These are phyloP conservation scores for Colletotrichum paranaense DNA, from an alignment of 2,329 filamentous ascomycete genomes.

Conservation along the genomic window DNA sequence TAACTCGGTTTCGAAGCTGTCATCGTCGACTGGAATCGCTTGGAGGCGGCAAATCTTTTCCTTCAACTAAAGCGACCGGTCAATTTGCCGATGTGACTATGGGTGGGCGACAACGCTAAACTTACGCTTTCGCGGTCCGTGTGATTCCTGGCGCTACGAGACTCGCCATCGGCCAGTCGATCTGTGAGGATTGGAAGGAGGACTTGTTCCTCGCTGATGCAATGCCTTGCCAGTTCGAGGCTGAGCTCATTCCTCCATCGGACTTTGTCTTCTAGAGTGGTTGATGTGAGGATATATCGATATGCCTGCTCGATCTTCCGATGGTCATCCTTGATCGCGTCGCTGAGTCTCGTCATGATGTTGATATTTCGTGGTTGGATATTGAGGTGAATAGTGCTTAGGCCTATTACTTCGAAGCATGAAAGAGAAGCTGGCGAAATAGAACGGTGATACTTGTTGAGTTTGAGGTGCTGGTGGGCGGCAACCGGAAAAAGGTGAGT, in stretches of 20 bases:
- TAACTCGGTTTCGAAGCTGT: slow-evolving; percentile 16
- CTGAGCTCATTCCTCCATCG: slow-evolving; percentile 27
- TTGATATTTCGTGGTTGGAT: not conserved
- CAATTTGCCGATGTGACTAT: not conserved
- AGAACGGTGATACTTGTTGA: too few species aligned
- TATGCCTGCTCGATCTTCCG: slow-evolving; percentile 29
- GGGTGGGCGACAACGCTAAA: rapidly evolving
- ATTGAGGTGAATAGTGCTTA: not conserved
- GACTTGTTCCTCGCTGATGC: slow-evolving; percentile 27
- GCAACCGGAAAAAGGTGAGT: not conserved
- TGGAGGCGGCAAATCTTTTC: slow-evolving; percentile 24
- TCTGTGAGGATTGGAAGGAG: slow-evolving; percentile 19
- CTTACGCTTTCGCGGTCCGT: slow-evolving; percentile 19
- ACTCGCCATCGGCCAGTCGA: slow-evolving; percentile 15
- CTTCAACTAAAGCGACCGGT: slow-evolving; percentile 7
- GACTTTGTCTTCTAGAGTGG: slow-evolving; percentile 8
- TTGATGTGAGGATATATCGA: slow-evolving; percentile 22
- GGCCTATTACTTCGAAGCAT: not conserved
- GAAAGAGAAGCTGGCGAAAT: not conserved
- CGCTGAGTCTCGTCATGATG: slow-evolving; percentile 25
- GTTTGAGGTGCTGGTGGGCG: too few species aligned
- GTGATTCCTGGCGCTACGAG: slow-evolving; percentile 16
- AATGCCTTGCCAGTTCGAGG: slow-evolving; percentile 32
- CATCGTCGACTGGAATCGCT: slow-evolving; percentile 8
- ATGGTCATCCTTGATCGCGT: slow-evolving; percentile 33